Percentiles rank a stretch among this genome's conserved stretches.
Conservation (phyloP, 768 basidiomycete species). For the Serendipita indica region DNA sequence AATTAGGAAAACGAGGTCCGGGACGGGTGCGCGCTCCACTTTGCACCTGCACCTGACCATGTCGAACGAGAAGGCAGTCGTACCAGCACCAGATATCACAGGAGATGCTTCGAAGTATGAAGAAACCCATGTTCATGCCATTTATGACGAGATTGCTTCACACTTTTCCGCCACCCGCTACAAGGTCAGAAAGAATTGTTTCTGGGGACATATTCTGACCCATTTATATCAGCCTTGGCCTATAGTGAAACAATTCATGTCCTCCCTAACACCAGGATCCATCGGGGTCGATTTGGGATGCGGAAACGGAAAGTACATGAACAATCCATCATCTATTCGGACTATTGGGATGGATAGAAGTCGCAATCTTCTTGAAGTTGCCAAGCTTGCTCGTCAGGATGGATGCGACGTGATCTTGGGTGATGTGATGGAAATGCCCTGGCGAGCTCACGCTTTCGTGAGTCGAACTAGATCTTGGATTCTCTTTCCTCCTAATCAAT, state of each 20-base stretch:
- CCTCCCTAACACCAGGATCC: slow-evolving; percentile 55
- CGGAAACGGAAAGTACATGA: slow-evolving; percentile 95
- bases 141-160: slow-evolving; percentile 73
- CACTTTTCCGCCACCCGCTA: slow-evolving; percentile 86
- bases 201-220: too few relatives aligned
- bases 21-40: too few relatives aligned
- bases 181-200: slow-evolving; percentile 53
- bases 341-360: slow-evolving; percentile 82
- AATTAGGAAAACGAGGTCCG: too few relatives aligned
- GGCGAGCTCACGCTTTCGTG: slow-evolving; percentile 74
- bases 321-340: slow-evolving; percentile 44
- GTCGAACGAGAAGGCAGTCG: not conserved
- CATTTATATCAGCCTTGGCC: slow-evolving; percentile 62
- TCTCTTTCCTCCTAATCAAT: slow-evolving; percentile 7
- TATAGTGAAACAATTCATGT: slow-evolving; percentile 61
- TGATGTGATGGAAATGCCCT: slow-evolving; percentile 56
- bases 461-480: slow-evolving; percentile 22
- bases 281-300: slow-evolving; percentile 90
- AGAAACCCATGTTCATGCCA: slow-evolving; percentile 56
- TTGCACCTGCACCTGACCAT: too few relatives aligned
- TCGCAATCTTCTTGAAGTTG: slow-evolving; percentile 59
- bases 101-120: slow-evolving; percentile 35
- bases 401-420: slow-evolving; percentile 65
- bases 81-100: not conserved
- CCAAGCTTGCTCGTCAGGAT: slow-evolving; percentile 42